phyloP scores from a whole-genome alignment of 2,329 filamentous ascomycete genomes.

The Colletotrichum orchidophilum region DNA sequence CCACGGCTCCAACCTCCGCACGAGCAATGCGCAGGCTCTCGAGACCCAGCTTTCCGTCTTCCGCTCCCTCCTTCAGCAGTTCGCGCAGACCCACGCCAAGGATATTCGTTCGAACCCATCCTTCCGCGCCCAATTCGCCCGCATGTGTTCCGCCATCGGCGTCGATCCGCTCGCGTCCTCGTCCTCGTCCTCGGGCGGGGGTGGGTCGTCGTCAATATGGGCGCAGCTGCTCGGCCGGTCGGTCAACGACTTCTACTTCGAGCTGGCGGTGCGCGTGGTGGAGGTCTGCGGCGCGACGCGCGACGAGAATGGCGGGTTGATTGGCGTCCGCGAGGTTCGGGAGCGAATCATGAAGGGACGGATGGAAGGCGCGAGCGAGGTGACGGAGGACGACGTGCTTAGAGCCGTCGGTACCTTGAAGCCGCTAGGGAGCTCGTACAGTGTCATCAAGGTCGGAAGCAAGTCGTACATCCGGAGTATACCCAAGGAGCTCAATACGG shows the following conservation, averaged over 20 bases:
- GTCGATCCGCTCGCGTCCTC: slow-evolving; percentile 84
- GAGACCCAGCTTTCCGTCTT: slow-evolving; percentile 96
- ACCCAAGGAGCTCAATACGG: slow-evolving; percentile 93
- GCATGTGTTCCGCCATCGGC: slow-evolving; percentile 97
- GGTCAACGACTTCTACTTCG: slow-evolving; percentile 99
- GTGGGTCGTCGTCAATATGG: slow-evolving; percentile 79
- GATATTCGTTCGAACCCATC: slow-evolving; percentile 95
- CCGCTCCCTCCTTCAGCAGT: slow-evolving; percentile 93
- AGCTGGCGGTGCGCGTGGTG: slow-evolving; percentile 93
- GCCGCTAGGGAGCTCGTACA: slow-evolving; percentile 89
- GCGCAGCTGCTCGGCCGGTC: slow-evolving; percentile 89
- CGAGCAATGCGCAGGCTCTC: slow-evolving; percentile 83
- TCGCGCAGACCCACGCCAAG: slow-evolving; percentile 91
- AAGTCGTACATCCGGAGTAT: slow-evolving; percentile 91
- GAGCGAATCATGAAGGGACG: slow-evolving; percentile 78
- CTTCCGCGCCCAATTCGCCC: slow-evolving; percentile 96
- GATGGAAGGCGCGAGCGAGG: slow-evolving; percentile 79
- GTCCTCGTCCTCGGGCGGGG: slow-evolving; percentile 48
- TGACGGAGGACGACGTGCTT: slow-evolving; percentile 92
- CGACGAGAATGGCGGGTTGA: slow-evolving; percentile 90
- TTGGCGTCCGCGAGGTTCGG: slow-evolving; percentile 83
- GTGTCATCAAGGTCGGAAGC: slow-evolving; percentile 82
- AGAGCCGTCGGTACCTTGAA: slow-evolving; percentile 87
- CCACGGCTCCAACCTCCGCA: slow-evolving; percentile 88
- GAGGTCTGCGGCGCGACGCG: slow-evolving; percentile 90